phyloP scores from a whole-genome alignment of 306 rosid species.

The Rosa multiflora region DNA sequence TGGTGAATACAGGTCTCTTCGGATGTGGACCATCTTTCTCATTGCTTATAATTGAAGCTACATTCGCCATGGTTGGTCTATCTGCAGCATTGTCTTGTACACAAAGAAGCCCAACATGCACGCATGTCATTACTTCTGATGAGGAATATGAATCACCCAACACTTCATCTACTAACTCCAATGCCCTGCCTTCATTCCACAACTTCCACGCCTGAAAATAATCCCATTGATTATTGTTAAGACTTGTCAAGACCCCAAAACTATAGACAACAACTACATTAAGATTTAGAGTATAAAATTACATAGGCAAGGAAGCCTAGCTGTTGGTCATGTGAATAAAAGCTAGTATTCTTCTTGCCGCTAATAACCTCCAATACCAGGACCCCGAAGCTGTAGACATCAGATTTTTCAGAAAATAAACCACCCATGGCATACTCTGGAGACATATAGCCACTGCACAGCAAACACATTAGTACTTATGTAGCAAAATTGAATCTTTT shows the following conservation, averaged over 20 bases:
- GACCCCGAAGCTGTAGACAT: conserved; percentile 35
- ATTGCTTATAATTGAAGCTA: conserved; percentile 13
- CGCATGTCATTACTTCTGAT: conserved; percentile 17
- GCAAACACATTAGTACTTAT: too few relatives aligned
- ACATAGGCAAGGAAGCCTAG: conserved; percentile 32
- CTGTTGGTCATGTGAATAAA: conserved; percentile 2
- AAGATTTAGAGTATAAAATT: not conserved
- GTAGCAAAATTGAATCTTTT: not conserved
- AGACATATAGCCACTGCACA: too few relatives aligned
- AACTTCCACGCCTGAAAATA: conserved; percentile 5
- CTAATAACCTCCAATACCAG: conserved; percentile 31
- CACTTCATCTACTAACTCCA: conserved; percentile 14
- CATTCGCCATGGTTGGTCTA: conserved; percentile 28
- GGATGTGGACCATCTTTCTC: conserved; percentile 23
- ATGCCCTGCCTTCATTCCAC: conserved; percentile 10
- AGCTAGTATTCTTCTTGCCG: conserved; percentile 26
- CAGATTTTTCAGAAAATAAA: not conserved
- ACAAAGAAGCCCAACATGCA: conserved; percentile 26
- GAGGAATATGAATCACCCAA: not conserved
- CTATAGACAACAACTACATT: not conserved
- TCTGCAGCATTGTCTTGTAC: conserved; percentile 24
- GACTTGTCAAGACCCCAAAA: too few relatives aligned
- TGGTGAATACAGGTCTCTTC: conserved; percentile 13
- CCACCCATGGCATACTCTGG: too few relatives aligned
- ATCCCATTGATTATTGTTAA: too few relatives aligned